Conservation (phyloP, 768 basidiomycete species). For the Chalciporus piperatus region DNA sequence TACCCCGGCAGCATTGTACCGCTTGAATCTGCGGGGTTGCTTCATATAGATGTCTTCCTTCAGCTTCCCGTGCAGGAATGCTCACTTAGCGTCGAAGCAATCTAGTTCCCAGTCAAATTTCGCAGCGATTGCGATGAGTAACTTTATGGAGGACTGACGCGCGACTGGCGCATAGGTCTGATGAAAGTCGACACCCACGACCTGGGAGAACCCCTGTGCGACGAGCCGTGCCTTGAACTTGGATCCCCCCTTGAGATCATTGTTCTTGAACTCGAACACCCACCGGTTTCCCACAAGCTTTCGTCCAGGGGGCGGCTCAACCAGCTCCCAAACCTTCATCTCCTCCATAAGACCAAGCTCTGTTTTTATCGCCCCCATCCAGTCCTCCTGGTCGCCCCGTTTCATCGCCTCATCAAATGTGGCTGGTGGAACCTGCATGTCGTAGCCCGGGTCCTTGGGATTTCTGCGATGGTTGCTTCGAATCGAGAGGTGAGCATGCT, state of each 20-base stretch:
- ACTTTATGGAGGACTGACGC: neutral
- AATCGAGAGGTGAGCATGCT: neutral
- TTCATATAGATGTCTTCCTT: conserved; percentile 33
- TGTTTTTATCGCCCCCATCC: neutral
- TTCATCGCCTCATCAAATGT: neutral
- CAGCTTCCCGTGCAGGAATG: conserved; percentile 4
- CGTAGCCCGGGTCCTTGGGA: neutral
- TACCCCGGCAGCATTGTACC: neutral
- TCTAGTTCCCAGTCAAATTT: conserved; percentile 6
- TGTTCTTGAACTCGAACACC: conserved; percentile 9
- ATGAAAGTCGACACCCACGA: conserved; percentile 2
- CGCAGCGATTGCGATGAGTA: neutral
- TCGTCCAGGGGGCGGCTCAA: neutral
- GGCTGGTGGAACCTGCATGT: neutral
- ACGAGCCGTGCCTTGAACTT: neutral
- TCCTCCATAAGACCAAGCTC: conserved; percentile 3
- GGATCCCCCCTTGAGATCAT: neutral
- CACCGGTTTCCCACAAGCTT: conserved; percentile 5
- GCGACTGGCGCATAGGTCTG: conserved; percentile 21
- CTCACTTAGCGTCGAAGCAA: conserved; percentile 2
- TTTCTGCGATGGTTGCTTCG: neutral
- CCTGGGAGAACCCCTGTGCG: conserved; percentile 3
- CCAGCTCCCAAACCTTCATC: conserved; percentile 5
- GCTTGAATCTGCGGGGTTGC: conserved; percentile 33
- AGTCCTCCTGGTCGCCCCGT: neutral